phyloP scores from a whole-genome alignment of 1,284 basidiomycete species.

The Melanopsichium pennsylvanicum region DNA sequence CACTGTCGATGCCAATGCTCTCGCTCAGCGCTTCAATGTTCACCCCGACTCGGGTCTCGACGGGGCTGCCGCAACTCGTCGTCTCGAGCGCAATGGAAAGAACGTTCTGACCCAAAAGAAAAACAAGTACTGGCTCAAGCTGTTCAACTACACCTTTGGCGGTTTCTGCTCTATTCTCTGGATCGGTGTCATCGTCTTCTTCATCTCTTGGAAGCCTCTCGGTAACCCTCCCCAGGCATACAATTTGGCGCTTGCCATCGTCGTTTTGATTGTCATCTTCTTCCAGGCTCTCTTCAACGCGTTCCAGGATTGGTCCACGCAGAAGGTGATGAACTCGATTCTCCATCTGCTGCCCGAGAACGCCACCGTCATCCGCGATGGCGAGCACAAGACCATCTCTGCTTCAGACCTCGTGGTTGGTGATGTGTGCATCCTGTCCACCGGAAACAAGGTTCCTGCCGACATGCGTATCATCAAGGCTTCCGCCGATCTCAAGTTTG shows the following conservation, averaged over 20 bases:
- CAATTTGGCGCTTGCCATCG: slow-evolving; percentile 68
- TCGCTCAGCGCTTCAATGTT: slow-evolving; percentile 70
- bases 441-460: slow-evolving; percentile 69
- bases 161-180: slow-evolving; percentile 73
- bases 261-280: slow-evolving; percentile 67
- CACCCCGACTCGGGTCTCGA: slow-evolving; percentile 69
- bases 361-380: slow-evolving; percentile 73
- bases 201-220: slow-evolving; percentile 70
- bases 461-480: slow-evolving; percentile 68
- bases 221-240: slow-evolving; percentile 70
- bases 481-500: slow-evolving; percentile 71
- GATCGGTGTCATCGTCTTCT: slow-evolving; percentile 70
- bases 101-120: slow-evolving; percentile 70
- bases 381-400: slow-evolving; percentile 71
- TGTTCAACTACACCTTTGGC: slow-evolving; percentile 71
- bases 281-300: slow-evolving; percentile 69
- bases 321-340: slow-evolving; percentile 68
- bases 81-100: slow-evolving; percentile 69
- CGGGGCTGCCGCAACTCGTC: slow-evolving; percentile 69
- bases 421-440: slow-evolving; percentile 71
- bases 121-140: slow-evolving; percentile 70
- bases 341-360: slow-evolving; percentile 70
- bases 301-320: slow-evolving; percentile 65
- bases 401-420: slow-evolving; percentile 76
- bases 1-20: slow-evolving; percentile 69